Evolutionary conservation across 2,329 filamentous ascomycete genomes (phyloP).

Genomic region (Sclerotinia spermophila): DNA sequence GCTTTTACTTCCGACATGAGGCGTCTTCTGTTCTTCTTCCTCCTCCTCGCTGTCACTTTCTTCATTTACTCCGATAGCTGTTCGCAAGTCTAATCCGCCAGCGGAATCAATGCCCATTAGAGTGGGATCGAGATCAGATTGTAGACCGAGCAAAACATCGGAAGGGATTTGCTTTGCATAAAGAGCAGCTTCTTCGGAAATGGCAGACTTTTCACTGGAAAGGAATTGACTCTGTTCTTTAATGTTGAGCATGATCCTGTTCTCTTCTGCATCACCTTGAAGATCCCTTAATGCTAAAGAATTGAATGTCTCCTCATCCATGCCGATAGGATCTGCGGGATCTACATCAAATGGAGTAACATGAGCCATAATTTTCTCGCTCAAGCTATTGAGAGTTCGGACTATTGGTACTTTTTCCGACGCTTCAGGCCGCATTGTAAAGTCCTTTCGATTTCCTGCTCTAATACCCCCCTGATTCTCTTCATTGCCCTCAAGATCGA

Average conservation of each 20-base stretch:
- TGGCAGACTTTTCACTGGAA: slow-evolving; percentile 49
- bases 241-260: slow-evolving; percentile 79
- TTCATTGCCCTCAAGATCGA: slow-evolving; percentile 91
- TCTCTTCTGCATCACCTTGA: slow-evolving; percentile 67
- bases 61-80: slow-evolving; percentile 64
- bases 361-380: slow-evolving; percentile 88
- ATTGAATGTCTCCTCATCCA: slow-evolving; percentile 70
- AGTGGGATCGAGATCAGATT: slow-evolving; percentile 52
- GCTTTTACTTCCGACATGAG: slow-evolving; percentile 65
- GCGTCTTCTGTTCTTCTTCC: slow-evolving; percentile 46
- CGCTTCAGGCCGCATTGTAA: slow-evolving; percentile 78
- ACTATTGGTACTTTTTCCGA: slow-evolving; percentile 82
- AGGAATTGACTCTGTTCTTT: slow-evolving; percentile 85
- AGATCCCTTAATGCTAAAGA: slow-evolving; percentile 78
- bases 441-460: slow-evolving; percentile 79
- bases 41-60: slow-evolving; percentile 67
- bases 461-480: slow-evolving; percentile 84
- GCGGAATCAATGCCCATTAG: slow-evolving; percentile 47
- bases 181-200: slow-evolving; percentile 39
- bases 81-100: slow-evolving; percentile 57
- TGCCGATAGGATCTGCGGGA: slow-evolving; percentile 59
- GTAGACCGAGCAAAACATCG: slow-evolving; percentile 63
- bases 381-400: slow-evolving; percentile 81
- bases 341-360: slow-evolving; percentile 76
- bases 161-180: slow-evolving; percentile 69